Base-by-base conservation (phyloP, 306 rosid genomes). In the Crotalaria pallida region DNA sequence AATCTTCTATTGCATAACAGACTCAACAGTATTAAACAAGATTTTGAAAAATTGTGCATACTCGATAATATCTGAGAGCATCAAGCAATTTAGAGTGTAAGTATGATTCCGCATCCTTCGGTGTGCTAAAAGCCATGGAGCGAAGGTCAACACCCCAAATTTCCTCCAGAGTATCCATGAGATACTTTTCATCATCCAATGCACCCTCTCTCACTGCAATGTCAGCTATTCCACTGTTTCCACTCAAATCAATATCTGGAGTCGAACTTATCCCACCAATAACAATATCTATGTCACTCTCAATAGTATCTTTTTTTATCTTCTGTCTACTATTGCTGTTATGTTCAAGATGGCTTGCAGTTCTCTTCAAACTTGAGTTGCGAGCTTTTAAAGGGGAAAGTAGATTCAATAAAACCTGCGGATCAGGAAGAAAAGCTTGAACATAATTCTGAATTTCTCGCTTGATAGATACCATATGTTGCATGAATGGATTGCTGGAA, bases 361-460 rank as follows among this genome's bases (percentile, higher is more conserved):
- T 78, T 80, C 97, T 87, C 83, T 94, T 94, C 57, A 66, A 67
- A 62, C 58, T 22, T 34, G 76, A 77, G 15, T 58, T 73, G 2
- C 48, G 60, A 27, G 74, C 76, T 81, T 82, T 83, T 68, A 85
- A 50, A 67, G 96, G 83, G 44, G 96, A 87, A 67, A 90, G 83
- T 58, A 83, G 83, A 70, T 81, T 76, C 77, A 90, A 73, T 41
- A 90, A 65, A 75, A 94, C 90, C 75, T 94, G 92, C 24, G 86
- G 77, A 88, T 88, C 93, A 70, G 97, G 98, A 71, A 94, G 89
- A 66, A 78, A 82, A 21, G 81, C 81, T 71, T 85, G 92, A 58
- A 85, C 88, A 67, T 85, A 87, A 72, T 87, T 83, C 76, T 84
- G 88, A 75, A 94, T 76, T 76, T 87, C 92, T 60, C 73, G 89